Percentiles rank a stretch among this genome's conserved stretches.
Evolutionary conservation across 768 basidiomycete species (phyloP).

Genomic region (Mrakia blollopis): DNA sequence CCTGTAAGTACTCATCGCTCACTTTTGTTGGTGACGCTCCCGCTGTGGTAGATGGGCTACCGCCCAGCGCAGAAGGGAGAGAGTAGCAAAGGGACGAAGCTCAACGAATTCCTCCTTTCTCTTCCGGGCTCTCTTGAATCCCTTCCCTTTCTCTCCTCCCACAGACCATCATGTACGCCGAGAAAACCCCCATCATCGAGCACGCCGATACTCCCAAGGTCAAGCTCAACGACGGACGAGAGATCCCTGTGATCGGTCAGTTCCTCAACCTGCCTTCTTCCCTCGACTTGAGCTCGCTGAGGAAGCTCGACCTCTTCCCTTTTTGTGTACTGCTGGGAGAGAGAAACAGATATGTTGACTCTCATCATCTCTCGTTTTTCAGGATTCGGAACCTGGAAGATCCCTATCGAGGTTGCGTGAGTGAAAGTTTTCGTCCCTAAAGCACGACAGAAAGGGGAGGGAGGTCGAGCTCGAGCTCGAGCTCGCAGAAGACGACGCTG

Average conservation of each 20-base stretch:
- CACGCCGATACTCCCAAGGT: constrained; percentile 15
- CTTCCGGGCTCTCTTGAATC: not conserved
- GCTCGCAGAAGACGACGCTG: not conserved
- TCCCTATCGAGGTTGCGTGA: constrained; percentile 15
- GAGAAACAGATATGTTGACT: too few species aligned
- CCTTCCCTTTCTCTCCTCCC: not conserved
- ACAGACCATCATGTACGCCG: not conserved
- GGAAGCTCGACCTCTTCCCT: not conserved
- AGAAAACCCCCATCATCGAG: constrained; percentile 5
- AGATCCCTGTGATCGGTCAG: not conserved
- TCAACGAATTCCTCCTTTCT: not conserved
- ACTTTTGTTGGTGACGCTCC: too few species aligned
- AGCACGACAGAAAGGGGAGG: not conserved
- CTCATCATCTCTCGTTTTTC: not conserved
- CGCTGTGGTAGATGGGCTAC: too few species aligned
- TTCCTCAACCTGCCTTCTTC: not conserved
- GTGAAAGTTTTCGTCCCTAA: not conserved
- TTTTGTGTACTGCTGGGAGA: too few species aligned
- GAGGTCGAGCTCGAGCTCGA: not conserved
- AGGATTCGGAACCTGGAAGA: constrained; percentile 30
- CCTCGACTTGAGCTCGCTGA: too few species aligned
- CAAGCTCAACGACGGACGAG: constrained; percentile 29
- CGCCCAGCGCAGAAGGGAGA: too few species aligned
- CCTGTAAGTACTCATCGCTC: too few species aligned
- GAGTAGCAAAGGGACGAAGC: not conserved